Percentiles rank a stretch among this genome's conserved stretches.
phyloP scores from a whole-genome alignment of 148 eudicot species.

The Rhododendron ovatum region DNA sequence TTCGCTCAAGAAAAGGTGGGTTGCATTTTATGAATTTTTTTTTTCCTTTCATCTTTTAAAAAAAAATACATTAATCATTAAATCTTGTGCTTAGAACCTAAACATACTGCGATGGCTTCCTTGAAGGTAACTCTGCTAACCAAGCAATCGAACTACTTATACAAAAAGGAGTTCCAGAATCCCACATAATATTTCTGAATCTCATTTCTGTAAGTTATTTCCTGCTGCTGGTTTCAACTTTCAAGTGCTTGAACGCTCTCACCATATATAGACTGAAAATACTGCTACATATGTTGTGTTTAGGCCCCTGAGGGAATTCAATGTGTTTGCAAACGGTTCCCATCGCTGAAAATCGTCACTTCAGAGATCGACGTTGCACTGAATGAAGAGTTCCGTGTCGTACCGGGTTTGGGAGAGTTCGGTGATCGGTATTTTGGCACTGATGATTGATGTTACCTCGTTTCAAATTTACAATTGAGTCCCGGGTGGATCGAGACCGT shows the following conservation, averaged over 20 bases:
- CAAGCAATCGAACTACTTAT: conserved; percentile 88
- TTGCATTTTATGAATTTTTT: background rate
- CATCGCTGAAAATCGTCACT: conserved; percentile 83
- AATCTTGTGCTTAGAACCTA: background rate
- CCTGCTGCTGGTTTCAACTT: background rate
- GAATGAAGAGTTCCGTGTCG: conserved; percentile 82
- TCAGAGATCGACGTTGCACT: conserved; percentile 81
- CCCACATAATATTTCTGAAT: conserved; percentile 84
- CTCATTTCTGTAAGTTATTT: conserved; percentile 75
- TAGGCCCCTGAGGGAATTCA: conserved; percentile 95
- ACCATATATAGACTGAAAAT: background rate
- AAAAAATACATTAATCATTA: background rate
- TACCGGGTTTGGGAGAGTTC: conserved; percentile 94
- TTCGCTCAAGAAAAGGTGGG: background rate
- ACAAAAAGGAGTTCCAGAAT: conserved; percentile 97
- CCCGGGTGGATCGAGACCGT: background rate
- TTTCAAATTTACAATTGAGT: background rate
- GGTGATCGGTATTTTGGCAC: conserved; percentile 99
- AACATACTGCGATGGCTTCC: background rate
- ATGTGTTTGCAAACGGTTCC: conserved; percentile 78
- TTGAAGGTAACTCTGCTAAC: conserved; percentile 91
- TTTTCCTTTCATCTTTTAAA: background rate
- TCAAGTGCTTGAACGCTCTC: background rate
- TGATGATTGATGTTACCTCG: conserved; percentile 46
- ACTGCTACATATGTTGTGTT: background rate